phyloP scores from a whole-genome alignment of 495 filamentous ascomycete species.

The Tuber aestivum region DNA sequence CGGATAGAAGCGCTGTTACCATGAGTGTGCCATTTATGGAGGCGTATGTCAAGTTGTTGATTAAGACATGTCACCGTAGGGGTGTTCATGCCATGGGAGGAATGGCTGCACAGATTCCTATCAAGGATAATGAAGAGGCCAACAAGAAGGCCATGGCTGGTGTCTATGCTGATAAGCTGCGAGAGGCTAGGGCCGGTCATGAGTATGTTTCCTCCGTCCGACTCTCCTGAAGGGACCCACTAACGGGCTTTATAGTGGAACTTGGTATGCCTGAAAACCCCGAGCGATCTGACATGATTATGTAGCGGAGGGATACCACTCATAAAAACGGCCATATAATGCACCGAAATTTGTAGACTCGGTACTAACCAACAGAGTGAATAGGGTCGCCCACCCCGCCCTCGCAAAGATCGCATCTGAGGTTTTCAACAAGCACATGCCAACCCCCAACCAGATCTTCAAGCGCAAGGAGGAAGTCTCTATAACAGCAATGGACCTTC shows the following conservation, averaged over 20 bases:
- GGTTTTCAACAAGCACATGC: slow-evolving; percentile 98
- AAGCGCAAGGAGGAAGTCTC: slow-evolving; percentile 81
- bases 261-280: slow-evolving; percentile 27
- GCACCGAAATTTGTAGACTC: not conserved
- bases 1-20: slow-evolving; percentile 83
- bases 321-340: not conserved
- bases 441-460: slow-evolving; percentile 95
- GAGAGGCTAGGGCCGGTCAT: slow-evolving; percentile 90
- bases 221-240: slow-evolving; percentile 4
- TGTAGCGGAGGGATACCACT: not conserved
- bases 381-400: slow-evolving; percentile 96
- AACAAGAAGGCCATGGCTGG: slow-evolving; percentile 93
- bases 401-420: slow-evolving; percentile 83
- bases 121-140: slow-evolving; percentile 84
- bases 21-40: slow-evolving; percentile 99
- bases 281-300: not conserved
- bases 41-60: slow-evolving; percentile 88
- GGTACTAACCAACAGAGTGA: slow-evolving; percentile 35
- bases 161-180: slow-evolving; percentile 90
- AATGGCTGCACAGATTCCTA: slow-evolving; percentile 98
- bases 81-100: slow-evolving; percentile 98
- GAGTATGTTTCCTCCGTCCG: slow-evolving; percentile 49
- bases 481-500: slow-evolving; percentile 79
- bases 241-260: slow-evolving; percentile 32
- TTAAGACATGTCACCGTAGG: slow-evolving; percentile 93